Evolutionary conservation across 2,329 filamentous ascomycete genomes (phyloP), one percentile per base, ranked within the genome.

Genomic region (Emericellopsis cladophorae): DNA sequence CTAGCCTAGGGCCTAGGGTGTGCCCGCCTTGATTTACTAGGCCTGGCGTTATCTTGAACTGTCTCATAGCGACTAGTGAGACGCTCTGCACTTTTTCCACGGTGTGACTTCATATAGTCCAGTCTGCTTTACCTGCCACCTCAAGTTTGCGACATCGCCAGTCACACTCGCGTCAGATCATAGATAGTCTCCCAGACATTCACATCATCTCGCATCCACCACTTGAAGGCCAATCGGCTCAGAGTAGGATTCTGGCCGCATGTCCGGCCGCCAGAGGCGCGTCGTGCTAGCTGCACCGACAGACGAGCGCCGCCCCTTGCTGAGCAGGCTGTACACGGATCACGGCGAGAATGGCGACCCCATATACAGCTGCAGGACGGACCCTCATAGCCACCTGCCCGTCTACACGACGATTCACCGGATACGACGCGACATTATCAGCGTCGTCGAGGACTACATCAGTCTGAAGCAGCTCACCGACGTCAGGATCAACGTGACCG

Each of bases 371-470:
- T 76, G 72, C 57, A 60, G 62, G 48, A 56, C 72, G 14, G 75
- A 80, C 51, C 66, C 72, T 24, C 76, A 83, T 58, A 67, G 67
- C 16, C 66, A 76, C 46, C 61, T 88, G 49, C 79, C 81, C 32
- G 79, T 88, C 12, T 89, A 88, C 61, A 82, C 74, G 39, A 88
- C 80, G 48, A 87, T 88, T 51, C 84, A 88, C 57, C 71, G 80
- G 45, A 78, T 81, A 55, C 70, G 76, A 31, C 70, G 74, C 54
- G 76, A 81, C 56, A 73, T 82, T 43, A 65, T 71, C 45, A 72
- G 70, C 42, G 75, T 79, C 24, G 75, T 80, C 39, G 76, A 79
- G 61, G 71, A 74, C 55, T 72, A 73, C 49, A 58, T 76, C 53
- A 85, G 77, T 42, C 65, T 83, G 42, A 82, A 88, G 49, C 85